phyloP scores from a whole-genome alignment of 148 eudicot genomes.

The Oxyria digyna region DNA sequence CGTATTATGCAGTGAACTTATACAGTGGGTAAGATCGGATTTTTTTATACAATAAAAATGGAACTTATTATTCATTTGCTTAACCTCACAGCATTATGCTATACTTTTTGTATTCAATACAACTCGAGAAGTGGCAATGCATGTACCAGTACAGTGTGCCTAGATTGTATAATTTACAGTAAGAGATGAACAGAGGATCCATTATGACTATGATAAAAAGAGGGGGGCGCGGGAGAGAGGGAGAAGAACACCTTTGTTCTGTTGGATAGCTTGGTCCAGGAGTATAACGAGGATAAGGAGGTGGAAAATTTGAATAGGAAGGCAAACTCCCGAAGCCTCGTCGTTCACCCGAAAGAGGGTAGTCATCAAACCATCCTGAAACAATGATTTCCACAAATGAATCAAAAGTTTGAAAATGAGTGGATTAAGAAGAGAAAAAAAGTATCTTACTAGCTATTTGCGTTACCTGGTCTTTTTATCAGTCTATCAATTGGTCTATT shows the following conservation, averaged over 20 bases:
- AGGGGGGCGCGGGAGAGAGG: background rate
- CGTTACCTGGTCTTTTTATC: background rate
- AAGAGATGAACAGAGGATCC: background rate
- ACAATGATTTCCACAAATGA: background rate
- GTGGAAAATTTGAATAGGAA: constrained; percentile 46
- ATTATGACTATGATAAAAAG: too few species aligned
- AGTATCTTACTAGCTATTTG: background rate
- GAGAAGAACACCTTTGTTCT: constrained; percentile 33
- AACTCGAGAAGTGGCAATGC: background rate
- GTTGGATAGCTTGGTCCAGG: constrained; percentile 42
- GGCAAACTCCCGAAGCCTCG: constrained; percentile 37
- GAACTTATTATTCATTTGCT: background rate
- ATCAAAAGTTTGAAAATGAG: background rate
- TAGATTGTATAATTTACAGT: background rate
- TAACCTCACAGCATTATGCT: background rate
- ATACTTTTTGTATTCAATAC: background rate
- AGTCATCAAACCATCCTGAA: constrained; percentile 38
- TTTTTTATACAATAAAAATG: too few species aligned
- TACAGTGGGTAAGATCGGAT: too few species aligned
- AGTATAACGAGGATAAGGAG: constrained; percentile 48
- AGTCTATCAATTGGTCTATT: constrained; percentile 54
- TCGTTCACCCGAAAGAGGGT: constrained; percentile 35
- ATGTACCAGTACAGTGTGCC: background rate
- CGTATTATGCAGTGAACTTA: too few species aligned
- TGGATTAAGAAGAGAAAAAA: background rate